Evolutionary conservation across 768 basidiomycete species (phyloP), one percentile per base, ranked within the genome.

Genomic region (Auricularia sp.): DNA sequence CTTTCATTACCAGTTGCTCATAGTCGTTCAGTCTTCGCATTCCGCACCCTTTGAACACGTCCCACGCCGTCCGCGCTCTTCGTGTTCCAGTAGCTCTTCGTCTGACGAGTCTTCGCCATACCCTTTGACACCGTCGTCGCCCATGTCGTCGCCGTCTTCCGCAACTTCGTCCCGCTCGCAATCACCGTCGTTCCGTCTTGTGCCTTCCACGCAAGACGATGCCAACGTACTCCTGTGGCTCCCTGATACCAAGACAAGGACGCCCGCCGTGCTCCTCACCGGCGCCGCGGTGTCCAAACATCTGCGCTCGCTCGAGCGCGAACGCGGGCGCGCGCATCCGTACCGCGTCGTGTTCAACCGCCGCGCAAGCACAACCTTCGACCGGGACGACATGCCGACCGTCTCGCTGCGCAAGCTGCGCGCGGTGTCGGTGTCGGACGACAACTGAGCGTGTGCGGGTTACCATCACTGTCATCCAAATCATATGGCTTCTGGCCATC

Each of bases 281-380:
- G 56, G 56, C 56, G 56, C 56, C 16, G 56, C 56, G 24, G 56
- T 59, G 56, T 33, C 29, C 24, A 59, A 59, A 29, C 56, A 59
- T 29, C 56, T 59, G 21, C 56, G 56, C 34, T 29, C 56, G 3
- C 10, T 59, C 29, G 56, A 59, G 34, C 56, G 56, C 56, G 56
- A 59, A 10, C 56, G 56, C 56, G 56, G 56, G 24, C 56, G 56
- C 34, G 56, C 56, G 56, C 56, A 59, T 18, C 56, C 56, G 14
- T 59, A 59, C 56, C 56, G 56, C 24, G 34, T 59, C 56, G 56
- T 59, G 24, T 59, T 59, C 29, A 59, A 59, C 34, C 56, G 56
- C 29, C 56, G 56, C 56, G 29, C 14, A 29, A 59, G 56, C 56
- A 35, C 34, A 10, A 33, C 56, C 11, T 14, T 59, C 29, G 56